Evolutionary conservation across 495 filamentous ascomycete species (phyloP).

Genomic region (Penicillium roqueforti): DNA sequence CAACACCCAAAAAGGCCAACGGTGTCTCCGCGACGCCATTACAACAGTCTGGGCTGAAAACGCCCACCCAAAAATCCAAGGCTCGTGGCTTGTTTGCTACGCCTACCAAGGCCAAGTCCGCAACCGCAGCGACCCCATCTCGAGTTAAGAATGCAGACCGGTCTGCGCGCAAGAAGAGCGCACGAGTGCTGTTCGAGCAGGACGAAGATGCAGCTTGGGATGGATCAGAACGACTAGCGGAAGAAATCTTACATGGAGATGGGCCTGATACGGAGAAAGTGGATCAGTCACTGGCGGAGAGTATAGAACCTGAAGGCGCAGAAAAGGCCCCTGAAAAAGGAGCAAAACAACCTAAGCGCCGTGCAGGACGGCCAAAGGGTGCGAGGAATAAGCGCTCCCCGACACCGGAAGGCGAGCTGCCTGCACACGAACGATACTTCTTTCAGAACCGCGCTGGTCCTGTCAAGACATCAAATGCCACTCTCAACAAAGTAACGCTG

Average conservation of each 20-base stretch:
- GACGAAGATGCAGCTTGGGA: slow-evolving; percentile 73
- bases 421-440: slow-evolving; percentile 88
- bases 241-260: slow-evolving; percentile 62
- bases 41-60: slow-evolving; percentile 43
- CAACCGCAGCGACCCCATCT: slow-evolving; percentile 44
- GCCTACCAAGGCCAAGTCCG: slow-evolving; percentile 32
- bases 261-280: slow-evolving; percentile 32
- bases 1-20: slow-evolving; percentile 39
- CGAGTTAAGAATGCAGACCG: slow-evolving; percentile 66
- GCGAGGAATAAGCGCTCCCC: slow-evolving; percentile 65
- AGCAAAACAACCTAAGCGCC: slow-evolving; percentile 51
- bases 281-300: slow-evolving; percentile 37
- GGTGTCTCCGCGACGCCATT: slow-evolving; percentile 30
- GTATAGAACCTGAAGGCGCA: slow-evolving; percentile 31
- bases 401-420: slow-evolving; percentile 73
- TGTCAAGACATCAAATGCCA: slow-evolving; percentile 82
- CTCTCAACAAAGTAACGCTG: slow-evolving; percentile 65
- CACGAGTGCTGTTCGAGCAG: slow-evolving; percentile 64
- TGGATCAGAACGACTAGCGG: slow-evolving; percentile 66
- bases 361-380: slow-evolving; percentile 55
- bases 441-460: slow-evolving; percentile 81
- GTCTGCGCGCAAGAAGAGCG: slow-evolving; percentile 84
- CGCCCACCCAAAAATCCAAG: slow-evolving; percentile 41
- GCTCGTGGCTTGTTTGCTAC: slow-evolving; percentile 42
- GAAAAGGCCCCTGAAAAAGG: slow-evolving; percentile 28